These are phyloP conservation scores for Cucurbita maxima DNA, from an alignment of 306 rosid species.

Conservation along the genomic window DNA sequence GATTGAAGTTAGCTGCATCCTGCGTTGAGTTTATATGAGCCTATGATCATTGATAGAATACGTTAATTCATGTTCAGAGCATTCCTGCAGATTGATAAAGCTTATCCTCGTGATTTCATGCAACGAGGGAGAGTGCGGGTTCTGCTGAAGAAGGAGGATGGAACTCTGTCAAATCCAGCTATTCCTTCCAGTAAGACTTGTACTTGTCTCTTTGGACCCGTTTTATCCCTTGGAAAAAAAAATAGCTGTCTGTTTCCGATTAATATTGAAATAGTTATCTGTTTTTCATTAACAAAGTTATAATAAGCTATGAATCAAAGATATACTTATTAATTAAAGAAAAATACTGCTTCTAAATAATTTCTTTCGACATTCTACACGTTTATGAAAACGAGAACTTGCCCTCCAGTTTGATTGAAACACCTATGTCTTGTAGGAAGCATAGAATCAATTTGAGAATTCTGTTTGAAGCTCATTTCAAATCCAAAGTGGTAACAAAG, in stretches of 20 bases:
- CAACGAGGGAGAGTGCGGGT: slow-evolving; percentile 82
- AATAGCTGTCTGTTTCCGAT: too few relatives aligned
- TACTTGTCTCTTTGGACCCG: background rate
- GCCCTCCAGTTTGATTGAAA: background rate
- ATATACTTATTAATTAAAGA: background rate
- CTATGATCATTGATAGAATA: background rate
- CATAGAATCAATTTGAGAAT: background rate
- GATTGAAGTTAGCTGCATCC: background rate
- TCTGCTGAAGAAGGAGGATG: slow-evolving; percentile 66
- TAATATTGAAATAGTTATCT: background rate
- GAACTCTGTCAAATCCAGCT: slow-evolving; percentile 45
- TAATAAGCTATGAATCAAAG: background rate
- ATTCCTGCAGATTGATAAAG: slow-evolving; percentile 48
- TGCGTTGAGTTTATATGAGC: background rate
- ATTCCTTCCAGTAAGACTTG: slow-evolving; percentile 49
- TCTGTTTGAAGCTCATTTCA: background rate
- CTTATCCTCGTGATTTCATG: slow-evolving; percentile 87
- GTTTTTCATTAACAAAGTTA: background rate
- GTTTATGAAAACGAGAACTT: background rate
- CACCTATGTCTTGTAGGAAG: background rate
- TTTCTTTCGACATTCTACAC: background rate
- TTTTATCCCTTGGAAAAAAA: background rate
- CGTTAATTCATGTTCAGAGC: background rate
- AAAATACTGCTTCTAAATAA: background rate
- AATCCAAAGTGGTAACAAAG: background rate